These are phyloP conservation scores for Talaromyces sp. DNA, from an alignment of 2,329 filamentous ascomycete species.

Conservation along the genomic window DNA sequence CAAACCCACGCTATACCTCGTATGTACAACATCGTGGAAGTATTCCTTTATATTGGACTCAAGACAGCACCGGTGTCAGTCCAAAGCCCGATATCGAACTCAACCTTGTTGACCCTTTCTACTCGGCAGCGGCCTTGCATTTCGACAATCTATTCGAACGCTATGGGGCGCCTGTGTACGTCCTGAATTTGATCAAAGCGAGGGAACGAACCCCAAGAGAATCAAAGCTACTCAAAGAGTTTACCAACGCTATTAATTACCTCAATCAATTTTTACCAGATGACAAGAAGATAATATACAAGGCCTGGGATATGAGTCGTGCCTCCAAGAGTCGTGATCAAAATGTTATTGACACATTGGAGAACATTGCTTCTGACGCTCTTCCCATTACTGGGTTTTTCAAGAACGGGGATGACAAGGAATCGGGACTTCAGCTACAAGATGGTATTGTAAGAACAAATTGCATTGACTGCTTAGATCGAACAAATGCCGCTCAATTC, in stretches of 20 bases:
- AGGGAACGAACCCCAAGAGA: conserved; percentile 85
- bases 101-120: conserved; percentile 94
- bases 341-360: conserved; percentile 89
- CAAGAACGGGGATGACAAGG: conserved; percentile 75
- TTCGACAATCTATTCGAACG: conserved; percentile 93
- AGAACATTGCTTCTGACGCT: conserved; percentile 84
- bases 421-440: conserved; percentile 67
- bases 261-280: conserved; percentile 88
- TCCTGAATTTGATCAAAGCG: conserved; percentile 85
- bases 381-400: conserved; percentile 87
- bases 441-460: conserved; percentile 94
- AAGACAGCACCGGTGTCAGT: conserved; percentile 90
- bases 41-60: conserved; percentile 95
- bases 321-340: conserved; percentile 88
- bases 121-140: conserved; percentile 84
- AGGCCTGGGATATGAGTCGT: conserved; percentile 97
- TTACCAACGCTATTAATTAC: conserved; percentile 81
- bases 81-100: conserved; percentile 96
- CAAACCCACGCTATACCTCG: conserved; percentile 88
- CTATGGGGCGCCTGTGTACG: conserved; percentile 89
- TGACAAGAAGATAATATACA: conserved; percentile 83
- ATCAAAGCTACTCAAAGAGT: conserved; percentile 84
- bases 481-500: conserved; percentile 96
- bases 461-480: conserved; percentile 95
- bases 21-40: conserved; percentile 96